These are phyloP conservation scores for Hymenoscyphus scutula DNA, from an alignment of 2,329 filamentous ascomycete species.

Conservation along the genomic window DNA sequence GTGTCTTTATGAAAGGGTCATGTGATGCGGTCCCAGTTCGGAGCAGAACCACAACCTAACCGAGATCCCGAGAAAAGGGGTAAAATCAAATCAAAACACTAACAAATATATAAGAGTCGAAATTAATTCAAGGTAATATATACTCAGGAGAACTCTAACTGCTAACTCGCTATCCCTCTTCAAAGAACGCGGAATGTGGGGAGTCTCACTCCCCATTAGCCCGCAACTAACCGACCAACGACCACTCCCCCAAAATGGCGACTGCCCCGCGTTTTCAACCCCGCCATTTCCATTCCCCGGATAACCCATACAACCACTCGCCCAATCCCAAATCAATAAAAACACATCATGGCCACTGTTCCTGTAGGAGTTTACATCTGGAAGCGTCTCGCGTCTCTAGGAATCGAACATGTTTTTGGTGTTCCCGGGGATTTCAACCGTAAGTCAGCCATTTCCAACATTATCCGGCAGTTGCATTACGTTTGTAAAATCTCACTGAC, in stretches of 20 bases:
- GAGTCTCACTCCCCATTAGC: not conserved
- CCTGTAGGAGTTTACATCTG: slow-evolving; percentile 33
- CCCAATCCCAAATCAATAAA: not conserved
- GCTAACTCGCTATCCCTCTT: not conserved
- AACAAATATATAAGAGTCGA: no score
- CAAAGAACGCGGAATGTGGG: not conserved
- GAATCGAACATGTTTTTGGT: slow-evolving; percentile 33
- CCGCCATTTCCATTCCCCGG: not conserved
- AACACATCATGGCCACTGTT: slow-evolving; percentile 16
- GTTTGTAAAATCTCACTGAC: slow-evolving; percentile 35
- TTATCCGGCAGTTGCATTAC: not conserved
- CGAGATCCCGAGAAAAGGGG: no score
- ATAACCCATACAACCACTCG: not conserved
- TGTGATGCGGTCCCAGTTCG: no score
- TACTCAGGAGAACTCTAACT: no score
- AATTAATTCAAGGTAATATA: no score
- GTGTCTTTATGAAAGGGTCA: no score
- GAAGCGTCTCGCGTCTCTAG: slow-evolving; percentile 29
- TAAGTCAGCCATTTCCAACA: slow-evolving; percentile 15
- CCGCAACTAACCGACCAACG: not conserved
- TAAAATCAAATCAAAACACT: no score
- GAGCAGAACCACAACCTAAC: no score
- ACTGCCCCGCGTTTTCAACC: not conserved
- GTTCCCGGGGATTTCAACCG: slow-evolving; percentile 36
- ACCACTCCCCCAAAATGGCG: not conserved